Percentiles rank a stretch among this genome's conserved stretches.
These are phyloP conservation scores for Cytospora leucostoma DNA, from an alignment of 2,329 filamentous ascomycete genomes.

Conservation along the genomic window DNA sequence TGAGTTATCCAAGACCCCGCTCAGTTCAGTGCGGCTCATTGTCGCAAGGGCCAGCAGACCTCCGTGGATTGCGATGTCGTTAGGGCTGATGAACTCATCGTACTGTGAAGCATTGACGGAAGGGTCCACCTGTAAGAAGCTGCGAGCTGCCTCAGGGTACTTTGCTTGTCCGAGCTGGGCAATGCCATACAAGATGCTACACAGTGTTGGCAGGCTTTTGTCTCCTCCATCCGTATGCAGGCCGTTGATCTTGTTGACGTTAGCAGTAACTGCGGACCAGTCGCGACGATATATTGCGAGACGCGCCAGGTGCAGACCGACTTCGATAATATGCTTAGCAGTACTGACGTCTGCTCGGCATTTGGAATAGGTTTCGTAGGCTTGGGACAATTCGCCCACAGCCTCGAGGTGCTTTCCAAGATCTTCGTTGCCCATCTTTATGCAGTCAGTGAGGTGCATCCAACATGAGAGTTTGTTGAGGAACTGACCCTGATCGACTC, in stretches of 20 bases:
- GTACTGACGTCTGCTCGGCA: slow-evolving; percentile 92
- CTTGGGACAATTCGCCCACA: slow-evolving; percentile 71
- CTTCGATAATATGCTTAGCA: slow-evolving; percentile 78
- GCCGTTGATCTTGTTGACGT: slow-evolving; percentile 63
- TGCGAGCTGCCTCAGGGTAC: slow-evolving; percentile 65
- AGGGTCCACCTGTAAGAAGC: slow-evolving; percentile 68
- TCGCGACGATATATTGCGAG: slow-evolving; percentile 76
- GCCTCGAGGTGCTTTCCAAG: slow-evolving; percentile 80
- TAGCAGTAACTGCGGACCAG: slow-evolving; percentile 68
- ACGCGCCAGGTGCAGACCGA: slow-evolving; percentile 75
- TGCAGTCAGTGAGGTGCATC: slow-evolving; percentile 2
- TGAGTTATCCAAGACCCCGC: slow-evolving; percentile 74
- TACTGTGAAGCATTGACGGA: slow-evolving; percentile 52
- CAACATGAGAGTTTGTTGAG: background rate
- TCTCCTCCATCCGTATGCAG: slow-evolving; percentile 47
- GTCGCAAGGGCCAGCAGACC: slow-evolving; percentile 87
- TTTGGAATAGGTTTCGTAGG: slow-evolving; percentile 75
- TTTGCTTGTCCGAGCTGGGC: slow-evolving; percentile 49
- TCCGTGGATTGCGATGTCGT: slow-evolving; percentile 91
- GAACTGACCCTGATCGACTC: slow-evolving; percentile 83
- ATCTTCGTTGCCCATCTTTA: slow-evolving; percentile 91
- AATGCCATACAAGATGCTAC: slow-evolving; percentile 55
- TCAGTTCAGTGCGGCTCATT: slow-evolving; percentile 76
- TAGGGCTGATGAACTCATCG: slow-evolving; percentile 73
- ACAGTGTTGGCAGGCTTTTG: slow-evolving; percentile 50